Evolutionary conservation across 176 grass and related monocot genomes (phyloP), one percentile per base, ranked within the genome.

Genomic region (Triticum timopheevii): DNA sequence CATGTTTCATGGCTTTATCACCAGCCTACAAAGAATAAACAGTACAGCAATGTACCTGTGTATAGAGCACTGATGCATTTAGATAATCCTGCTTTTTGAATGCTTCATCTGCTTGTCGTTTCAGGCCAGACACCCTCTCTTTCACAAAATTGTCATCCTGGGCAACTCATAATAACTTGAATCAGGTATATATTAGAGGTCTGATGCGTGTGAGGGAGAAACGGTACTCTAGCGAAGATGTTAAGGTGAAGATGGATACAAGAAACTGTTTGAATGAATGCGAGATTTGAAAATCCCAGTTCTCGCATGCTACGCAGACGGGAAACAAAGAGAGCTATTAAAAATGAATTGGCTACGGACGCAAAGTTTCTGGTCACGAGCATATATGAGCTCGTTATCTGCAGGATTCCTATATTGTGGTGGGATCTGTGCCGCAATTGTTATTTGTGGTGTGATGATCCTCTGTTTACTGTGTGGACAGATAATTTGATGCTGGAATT

Each of bases 71-170:
- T 69, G 67, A 38, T 38, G 67, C 66, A 69, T 79, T 89, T 33
- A 85, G 88, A 85, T 89, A 89, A 33, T 89, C 88, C 42, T 76
- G 42, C 49, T 85, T 81, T 13, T 33, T 81, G 69, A 89, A 85
- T 73, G 88, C 88, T 31, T 80, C 82, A 52, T 44, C 59, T 7
- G 31, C 77, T 81, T 85, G 54, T 74, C 12, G 73, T 74, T 86
- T 89, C 69, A 89, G 44, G 56, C 69, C 69, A 59, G 69, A 42
- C 68, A 30, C 74, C 65, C 42, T 74, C 56, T 23, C 52, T 64
- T 80, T 65, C 20, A 84, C 38, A 72, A 84, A 31, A 5, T 73
- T 80, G 7, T 72, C 54, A 39, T 73, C 82, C 82, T 89, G 52
- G 22, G 56, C 6, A 87, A 39, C 3, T 50, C 47, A 50, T 16